phyloP scores from a whole-genome alignment of 306 rosid genomes.

The Purshia tridentata region DNA sequence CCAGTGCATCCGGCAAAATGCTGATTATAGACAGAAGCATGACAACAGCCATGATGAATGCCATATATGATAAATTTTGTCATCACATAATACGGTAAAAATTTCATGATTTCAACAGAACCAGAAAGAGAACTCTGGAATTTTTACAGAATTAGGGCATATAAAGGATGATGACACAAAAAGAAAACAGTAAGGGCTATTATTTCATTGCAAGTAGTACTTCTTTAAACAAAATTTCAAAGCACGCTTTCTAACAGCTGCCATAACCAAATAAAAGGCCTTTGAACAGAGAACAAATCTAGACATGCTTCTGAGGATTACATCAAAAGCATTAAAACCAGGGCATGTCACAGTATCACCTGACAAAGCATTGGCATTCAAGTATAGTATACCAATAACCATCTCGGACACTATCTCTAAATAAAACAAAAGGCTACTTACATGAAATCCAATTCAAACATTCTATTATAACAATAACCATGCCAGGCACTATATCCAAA shows the following conservation, averaged over 20 bases:
- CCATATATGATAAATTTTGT: background rate
- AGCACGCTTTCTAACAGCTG: background rate
- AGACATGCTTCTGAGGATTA: background rate
- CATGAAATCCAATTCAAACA: conserved; percentile 87
- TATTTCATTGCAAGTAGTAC: background rate
- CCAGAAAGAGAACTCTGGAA: background rate
- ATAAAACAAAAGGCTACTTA: conserved; percentile 30
- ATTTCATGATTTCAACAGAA: background rate
- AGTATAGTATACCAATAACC: conserved; percentile 10
- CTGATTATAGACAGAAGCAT: conserved; percentile 39
- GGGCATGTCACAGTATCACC: background rate
- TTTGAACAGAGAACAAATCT: background rate
- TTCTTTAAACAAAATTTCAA: too few relatives aligned
- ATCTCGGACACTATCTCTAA: conserved; percentile 5
- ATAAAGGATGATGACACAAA: background rate
- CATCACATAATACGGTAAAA: background rate
- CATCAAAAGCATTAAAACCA: conserved; percentile 6
- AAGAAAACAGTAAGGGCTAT: background rate
- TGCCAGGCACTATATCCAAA: conserved; percentile 4
- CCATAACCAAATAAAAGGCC: background rate
- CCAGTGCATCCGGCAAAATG: conserved; percentile 93
- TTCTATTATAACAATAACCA: conserved; percentile 30
- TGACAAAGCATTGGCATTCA: background rate
- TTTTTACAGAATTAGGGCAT: background rate
- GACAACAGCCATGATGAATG: conserved; percentile 13